phyloP scores from a whole-genome alignment of 2,329 filamentous ascomycete genomes.

The Epichloe coenophiala region DNA sequence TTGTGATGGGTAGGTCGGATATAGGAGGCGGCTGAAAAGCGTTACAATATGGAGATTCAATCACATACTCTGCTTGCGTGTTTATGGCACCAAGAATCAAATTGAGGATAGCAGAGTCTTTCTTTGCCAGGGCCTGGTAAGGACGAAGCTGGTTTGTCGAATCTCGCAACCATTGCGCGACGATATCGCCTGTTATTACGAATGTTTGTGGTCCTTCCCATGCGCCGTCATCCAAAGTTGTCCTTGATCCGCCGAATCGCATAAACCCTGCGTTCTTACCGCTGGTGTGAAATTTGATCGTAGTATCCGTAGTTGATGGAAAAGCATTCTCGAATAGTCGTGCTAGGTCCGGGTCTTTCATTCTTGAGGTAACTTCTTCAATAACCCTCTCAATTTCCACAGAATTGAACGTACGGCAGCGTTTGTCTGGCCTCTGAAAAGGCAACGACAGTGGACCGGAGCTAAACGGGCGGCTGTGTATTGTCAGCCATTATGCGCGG shows the following conservation, averaged over 20 bases:
- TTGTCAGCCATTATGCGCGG: neutral
- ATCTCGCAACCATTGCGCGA: slow-evolving; percentile 84
- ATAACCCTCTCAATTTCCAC: slow-evolving; percentile 82
- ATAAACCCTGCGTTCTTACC: slow-evolving; percentile 30
- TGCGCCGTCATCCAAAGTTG: slow-evolving; percentile 35
- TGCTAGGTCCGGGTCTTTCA: slow-evolving; percentile 77
- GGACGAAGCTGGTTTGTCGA: slow-evolving; percentile 88
- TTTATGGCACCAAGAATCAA: slow-evolving; percentile 89
- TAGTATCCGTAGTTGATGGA: slow-evolving; percentile 74
- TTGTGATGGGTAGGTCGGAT: slow-evolving; percentile 55
- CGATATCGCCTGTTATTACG: slow-evolving; percentile 85
- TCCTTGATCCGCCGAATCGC: slow-evolving; percentile 18
- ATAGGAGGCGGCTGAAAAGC: slow-evolving; percentile 91
- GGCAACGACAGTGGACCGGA: slow-evolving; percentile 67
- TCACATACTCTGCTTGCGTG: slow-evolving; percentile 89
- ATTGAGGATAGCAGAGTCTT: slow-evolving; percentile 63
- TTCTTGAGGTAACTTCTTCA: slow-evolving; percentile 60
- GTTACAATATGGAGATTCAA: slow-evolving; percentile 92
- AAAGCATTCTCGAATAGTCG: slow-evolving; percentile 92
- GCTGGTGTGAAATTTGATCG: slow-evolving; percentile 73
- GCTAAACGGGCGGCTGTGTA: slow-evolving; percentile 58
- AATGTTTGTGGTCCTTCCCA: slow-evolving; percentile 87
- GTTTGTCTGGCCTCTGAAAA: slow-evolving; percentile 67
- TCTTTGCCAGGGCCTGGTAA: slow-evolving; percentile 74
- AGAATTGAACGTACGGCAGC: slow-evolving; percentile 83